phyloP scores from a whole-genome alignment of 805 yeast genomes.

The Myxozyma geophila region DNA sequence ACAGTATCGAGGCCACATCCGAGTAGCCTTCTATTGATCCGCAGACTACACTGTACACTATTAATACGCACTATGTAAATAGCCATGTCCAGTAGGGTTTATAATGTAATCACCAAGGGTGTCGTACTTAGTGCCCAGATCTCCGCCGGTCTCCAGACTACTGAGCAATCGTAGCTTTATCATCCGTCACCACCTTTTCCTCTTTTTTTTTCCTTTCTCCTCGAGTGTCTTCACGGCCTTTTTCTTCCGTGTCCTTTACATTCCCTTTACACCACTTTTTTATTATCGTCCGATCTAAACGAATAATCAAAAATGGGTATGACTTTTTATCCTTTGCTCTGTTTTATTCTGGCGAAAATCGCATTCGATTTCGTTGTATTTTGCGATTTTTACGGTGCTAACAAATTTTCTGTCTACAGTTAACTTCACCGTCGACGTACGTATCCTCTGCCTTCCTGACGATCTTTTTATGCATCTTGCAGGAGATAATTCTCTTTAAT shows the following conservation, averaged over 20 bases:
- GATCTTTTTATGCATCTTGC: background rate
- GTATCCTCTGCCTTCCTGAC: slow-evolving; percentile 7
- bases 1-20: slow-evolving; percentile 21
- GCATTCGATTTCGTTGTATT: background rate
- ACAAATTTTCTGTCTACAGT: slow-evolving; percentile 18
- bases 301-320: slow-evolving; percentile 43
- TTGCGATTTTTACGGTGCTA: slow-evolving; percentile 1
- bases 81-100: no score
- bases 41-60: background rate
- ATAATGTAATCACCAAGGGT: background rate
- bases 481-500: background rate
- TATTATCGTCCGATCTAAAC: slow-evolving; percentile 17
- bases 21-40: background rate
- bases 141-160: background rate
- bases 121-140: background rate
- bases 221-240: slow-evolving; percentile 33
- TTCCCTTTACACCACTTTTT: slow-evolving; percentile 12
- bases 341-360: background rate
- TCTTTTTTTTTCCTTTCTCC: slow-evolving; percentile 25
- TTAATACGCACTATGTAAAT: no score
- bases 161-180: slow-evolving; percentile 2
- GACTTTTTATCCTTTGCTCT: slow-evolving; percentile 34
- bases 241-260: slow-evolving; percentile 18
- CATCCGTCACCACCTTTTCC: slow-evolving; percentile 28
- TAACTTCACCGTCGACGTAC: slow-evolving; percentile 39